These are phyloP conservation scores for Pseudogymnoascus pannorum DNA, from an alignment of 2,329 filamentous ascomycete genomes.

Conservation along the genomic window DNA sequence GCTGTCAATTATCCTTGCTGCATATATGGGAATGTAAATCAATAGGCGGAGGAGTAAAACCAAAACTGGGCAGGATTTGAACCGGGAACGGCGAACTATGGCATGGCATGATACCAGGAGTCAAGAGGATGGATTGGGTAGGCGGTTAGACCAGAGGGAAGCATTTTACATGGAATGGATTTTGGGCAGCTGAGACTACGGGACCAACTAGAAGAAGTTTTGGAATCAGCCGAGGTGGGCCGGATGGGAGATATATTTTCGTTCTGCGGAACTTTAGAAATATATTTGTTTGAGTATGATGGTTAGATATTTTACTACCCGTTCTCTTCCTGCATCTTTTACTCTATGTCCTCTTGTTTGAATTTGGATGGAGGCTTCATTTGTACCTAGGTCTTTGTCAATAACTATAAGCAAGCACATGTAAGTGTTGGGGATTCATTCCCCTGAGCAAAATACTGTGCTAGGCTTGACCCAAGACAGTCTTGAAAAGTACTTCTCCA, in stretches of 20 bases:
- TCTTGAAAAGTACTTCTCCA: no score
- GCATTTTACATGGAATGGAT: not conserved
- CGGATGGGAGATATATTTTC: not conserved
- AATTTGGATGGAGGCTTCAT: not conserved
- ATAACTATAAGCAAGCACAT: not conserved
- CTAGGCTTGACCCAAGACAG: no score
- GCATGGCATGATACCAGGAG: not conserved
- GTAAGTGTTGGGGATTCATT: not conserved
- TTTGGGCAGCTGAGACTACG: not conserved
- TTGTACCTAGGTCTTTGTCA: not conserved
- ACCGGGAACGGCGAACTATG: not conserved
- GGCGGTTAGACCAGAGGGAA: not conserved
- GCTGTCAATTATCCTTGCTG: not conserved
- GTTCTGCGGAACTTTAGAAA: constrained; percentile 2
- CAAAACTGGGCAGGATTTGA: not conserved
- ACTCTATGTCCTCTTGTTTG: not conserved
- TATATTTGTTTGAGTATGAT: constrained; percentile 2
- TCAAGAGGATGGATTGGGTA: not conserved
- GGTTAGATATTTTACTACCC: not conserved
- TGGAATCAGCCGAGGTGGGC: not conserved
- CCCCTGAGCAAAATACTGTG: not conserved
- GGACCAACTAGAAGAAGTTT: not conserved
- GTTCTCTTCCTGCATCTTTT: not conserved
- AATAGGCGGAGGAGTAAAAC: not conserved
- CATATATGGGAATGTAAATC: not conserved